Conservation (phyloP, 805 yeast genomes). For the Pichia gijzeniarum region DNA sequence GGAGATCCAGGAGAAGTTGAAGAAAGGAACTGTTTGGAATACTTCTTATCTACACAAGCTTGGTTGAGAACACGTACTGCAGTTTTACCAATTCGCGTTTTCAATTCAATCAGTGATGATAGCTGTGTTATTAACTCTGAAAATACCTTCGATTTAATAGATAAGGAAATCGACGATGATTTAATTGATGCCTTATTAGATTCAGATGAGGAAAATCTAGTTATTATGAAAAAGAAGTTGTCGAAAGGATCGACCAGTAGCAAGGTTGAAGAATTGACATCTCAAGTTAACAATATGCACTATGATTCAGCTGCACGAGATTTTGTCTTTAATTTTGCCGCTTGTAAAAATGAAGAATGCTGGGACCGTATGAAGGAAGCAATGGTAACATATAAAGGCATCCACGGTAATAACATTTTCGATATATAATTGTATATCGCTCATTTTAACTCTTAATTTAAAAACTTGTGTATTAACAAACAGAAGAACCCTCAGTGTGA, state of each 20-base stretch:
- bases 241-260: neutral
- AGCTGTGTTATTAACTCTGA: slow-evolving; percentile 29
- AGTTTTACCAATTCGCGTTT: slow-evolving; percentile 33
- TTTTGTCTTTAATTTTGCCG: slow-evolving; percentile 1
- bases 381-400: neutral
- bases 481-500: no score
- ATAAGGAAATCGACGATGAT: slow-evolving; percentile 22
- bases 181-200: slow-evolving; percentile 16
- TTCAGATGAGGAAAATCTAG: neutral
- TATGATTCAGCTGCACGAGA: neutral
- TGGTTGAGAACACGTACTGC: slow-evolving; percentile 38
- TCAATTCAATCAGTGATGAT: slow-evolving; percentile 34
- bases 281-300: neutral
- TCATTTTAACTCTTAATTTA: neutral
- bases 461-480: no score
- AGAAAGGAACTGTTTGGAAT: slow-evolving; percentile 35
- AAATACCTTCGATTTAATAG: slow-evolving; percentile 11
- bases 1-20: slow-evolving; percentile 18
- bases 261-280: neutral
- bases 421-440: neutral
- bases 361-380: neutral
- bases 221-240: neutral
- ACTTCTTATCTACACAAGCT: slow-evolving; percentile 30
- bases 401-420: slow-evolving; percentile 1
- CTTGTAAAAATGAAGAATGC: slow-evolving; percentile 1